These are phyloP conservation scores for Ophiognomonia clavigignenti-juglandacearum DNA, from an alignment of 2,329 filamentous ascomycete genomes.

Conservation along the genomic window DNA sequence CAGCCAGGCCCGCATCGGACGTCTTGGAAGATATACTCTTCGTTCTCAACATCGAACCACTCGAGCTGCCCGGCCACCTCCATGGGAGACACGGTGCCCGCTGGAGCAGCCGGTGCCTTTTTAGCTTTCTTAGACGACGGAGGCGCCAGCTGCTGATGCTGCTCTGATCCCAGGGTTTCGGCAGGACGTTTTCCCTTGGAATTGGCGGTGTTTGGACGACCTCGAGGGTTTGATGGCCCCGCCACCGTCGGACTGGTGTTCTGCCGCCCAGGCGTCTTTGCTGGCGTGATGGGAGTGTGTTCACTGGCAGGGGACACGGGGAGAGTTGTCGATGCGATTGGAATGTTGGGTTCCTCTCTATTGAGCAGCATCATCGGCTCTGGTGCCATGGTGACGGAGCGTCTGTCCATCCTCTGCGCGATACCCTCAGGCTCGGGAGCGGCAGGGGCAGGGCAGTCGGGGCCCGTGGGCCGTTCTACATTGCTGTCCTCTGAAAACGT, in stretches of 20 bases:
- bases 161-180: neutral
- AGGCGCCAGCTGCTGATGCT: neutral
- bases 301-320: neutral
- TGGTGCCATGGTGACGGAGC: slow-evolving; percentile 2
- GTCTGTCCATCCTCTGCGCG: neutral
- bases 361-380: neutral
- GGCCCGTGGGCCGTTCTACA: neutral
- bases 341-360: too few relatives aligned
- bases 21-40: slow-evolving; percentile 1
- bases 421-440: too few relatives aligned
- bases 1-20: neutral
- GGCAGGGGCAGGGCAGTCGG: neutral
- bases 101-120: neutral
- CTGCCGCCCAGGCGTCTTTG: neutral
- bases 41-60: neutral
- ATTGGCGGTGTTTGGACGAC: too few relatives aligned
- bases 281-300: neutral
- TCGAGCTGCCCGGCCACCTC: neutral
- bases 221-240: neutral
- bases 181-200: neutral
- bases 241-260: neutral
- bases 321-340: slow-evolving; percentile 2
- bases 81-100: neutral
- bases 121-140: neutral
- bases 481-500: too few relatives aligned